A percentile compares a stretch with the other conserved stretches of the same genome.
Evolutionary conservation across 148 eudicot genomes (phyloP).

Genomic region (Rhododendron kiyosumense): DNA sequence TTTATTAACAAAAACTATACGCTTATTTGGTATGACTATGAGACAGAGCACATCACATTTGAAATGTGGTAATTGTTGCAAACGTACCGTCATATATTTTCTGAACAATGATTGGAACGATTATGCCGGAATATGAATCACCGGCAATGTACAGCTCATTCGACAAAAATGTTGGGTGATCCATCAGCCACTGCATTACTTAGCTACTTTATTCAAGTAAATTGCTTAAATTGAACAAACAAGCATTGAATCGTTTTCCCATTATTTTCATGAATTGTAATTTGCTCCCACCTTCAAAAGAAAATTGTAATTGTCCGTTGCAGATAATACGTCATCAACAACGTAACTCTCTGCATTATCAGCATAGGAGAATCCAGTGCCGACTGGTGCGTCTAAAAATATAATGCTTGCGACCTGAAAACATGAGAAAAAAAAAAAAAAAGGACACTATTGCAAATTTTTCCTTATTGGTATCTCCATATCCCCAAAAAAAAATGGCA

Average conservation of each 20-base stretch:
- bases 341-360: background rate
- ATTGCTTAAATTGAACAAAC: background rate
- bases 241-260: background rate
- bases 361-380: constrained; percentile 15
- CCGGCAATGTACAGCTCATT: constrained; percentile 7
- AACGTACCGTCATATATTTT: constrained; percentile 9
- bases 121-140: constrained; percentile 10
- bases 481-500: background rate
- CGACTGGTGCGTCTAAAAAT: constrained; percentile 10
- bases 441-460: background rate
- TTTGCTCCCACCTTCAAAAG: background rate
- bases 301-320: background rate
- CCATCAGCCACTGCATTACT: constrained; percentile 4
- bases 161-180: constrained; percentile 6
- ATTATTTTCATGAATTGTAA: background rate
- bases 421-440: background rate
- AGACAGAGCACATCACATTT: too few species aligned
- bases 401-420: constrained; percentile 10
- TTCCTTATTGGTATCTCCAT: background rate
- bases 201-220: background rate
- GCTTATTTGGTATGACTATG: too few species aligned
- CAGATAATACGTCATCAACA: background rate
- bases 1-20: too few species aligned
- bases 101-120: constrained; percentile 4
- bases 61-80: too few species aligned